Conservation (phyloP, 208 protist genomes). For the Crithidia bombi region DNA sequence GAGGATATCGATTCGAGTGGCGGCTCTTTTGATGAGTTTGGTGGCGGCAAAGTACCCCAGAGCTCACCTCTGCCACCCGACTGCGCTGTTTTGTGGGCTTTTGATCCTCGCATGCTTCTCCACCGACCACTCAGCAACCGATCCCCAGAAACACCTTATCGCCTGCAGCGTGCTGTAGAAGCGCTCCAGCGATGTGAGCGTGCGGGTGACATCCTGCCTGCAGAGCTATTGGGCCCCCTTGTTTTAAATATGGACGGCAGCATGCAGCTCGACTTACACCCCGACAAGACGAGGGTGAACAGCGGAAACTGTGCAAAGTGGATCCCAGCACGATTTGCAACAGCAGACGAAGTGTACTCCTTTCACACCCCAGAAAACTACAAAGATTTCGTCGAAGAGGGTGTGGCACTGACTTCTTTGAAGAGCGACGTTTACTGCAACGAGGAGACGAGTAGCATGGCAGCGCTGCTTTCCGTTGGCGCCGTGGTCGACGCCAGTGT, state of each 20-base stretch:
- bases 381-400: slow-evolving; percentile 52
- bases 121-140: slow-evolving; percentile 58
- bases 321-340: slow-evolving; percentile 65
- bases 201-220: slow-evolving; percentile 60
- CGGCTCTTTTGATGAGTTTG: neutral
- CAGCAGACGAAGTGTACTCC: slow-evolving; percentile 58
- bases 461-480: slow-evolving; percentile 57
- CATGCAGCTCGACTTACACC: neutral
- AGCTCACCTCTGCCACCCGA: slow-evolving; percentile 37
- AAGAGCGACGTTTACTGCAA: slow-evolving; percentile 85
- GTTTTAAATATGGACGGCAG: slow-evolving; percentile 12
- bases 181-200: slow-evolving; percentile 44
- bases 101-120: slow-evolving; percentile 66
- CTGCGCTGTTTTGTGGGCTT: slow-evolving; percentile 66
- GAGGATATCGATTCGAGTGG: neutral
- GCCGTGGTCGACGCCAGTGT: slow-evolving; percentile 72
- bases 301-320: slow-evolving; percentile 34
- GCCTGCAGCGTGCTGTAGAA: slow-evolving; percentile 65
- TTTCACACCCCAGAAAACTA: slow-evolving; percentile 63
- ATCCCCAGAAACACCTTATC: slow-evolving; percentile 72
- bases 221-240: slow-evolving; percentile 33
- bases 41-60: neutral
- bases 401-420: slow-evolving; percentile 45
- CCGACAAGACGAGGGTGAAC: neutral
- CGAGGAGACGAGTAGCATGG: slow-evolving; percentile 57